Percentiles rank a stretch among this genome's conserved stretches.
These are phyloP conservation scores for Salix arbutifolia DNA, from an alignment of 345 rosid genomes.

Conservation along the genomic window DNA sequence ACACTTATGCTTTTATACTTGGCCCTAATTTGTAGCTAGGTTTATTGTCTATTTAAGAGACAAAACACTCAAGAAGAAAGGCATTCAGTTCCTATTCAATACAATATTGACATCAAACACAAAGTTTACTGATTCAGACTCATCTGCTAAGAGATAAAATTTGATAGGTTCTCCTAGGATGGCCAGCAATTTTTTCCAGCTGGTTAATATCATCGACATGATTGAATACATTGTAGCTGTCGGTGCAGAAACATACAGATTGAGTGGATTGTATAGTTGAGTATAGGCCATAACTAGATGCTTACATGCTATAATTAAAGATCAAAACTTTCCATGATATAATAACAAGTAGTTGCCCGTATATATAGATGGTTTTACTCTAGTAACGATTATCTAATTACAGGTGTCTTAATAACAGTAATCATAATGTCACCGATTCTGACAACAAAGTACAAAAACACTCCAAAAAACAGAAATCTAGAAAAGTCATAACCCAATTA, in stretches of 20 bases:
- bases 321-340: not conserved
- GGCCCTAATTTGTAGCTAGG: too few species aligned
- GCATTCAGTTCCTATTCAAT: too few species aligned
- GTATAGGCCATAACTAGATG: not conserved
- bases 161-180: not conserved
- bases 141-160: not conserved
- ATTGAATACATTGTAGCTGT: not conserved
- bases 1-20: too few species aligned
- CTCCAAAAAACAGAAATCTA: not conserved
- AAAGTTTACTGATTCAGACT: not conserved
- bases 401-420: not conserved
- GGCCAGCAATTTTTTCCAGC: not conserved
- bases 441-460: not conserved
- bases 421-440: not conserved
- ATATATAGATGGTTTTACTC: not conserved
- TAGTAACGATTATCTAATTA: constrained; percentile 2
- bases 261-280: not conserved
- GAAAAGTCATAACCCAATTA: not conserved
- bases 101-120: too few species aligned
- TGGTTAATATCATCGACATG: not conserved
- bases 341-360: not conserved
- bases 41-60: too few species aligned
- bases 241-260: not conserved
- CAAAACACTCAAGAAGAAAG: too few species aligned
- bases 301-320: not conserved